These are phyloP conservation scores for Geoglossum cookeanum DNA, from an alignment of 2,329 filamentous ascomycete genomes.

Conservation along the genomic window DNA sequence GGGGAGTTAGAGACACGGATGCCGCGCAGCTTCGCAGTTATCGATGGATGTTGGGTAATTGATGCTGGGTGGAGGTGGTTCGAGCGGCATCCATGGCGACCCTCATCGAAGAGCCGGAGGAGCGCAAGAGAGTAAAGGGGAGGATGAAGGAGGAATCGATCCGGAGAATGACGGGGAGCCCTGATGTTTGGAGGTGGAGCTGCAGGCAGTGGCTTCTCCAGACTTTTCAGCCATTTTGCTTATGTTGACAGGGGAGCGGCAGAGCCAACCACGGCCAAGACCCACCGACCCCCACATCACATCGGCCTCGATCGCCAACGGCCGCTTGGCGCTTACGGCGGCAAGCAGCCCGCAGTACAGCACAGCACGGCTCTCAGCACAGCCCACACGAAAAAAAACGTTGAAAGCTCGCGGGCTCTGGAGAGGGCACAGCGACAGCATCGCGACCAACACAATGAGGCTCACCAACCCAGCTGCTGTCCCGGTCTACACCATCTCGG, in stretches of 20 bases:
- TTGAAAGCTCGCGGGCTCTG: too few relatives aligned
- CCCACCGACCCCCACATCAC: neutral
- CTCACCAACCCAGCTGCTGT: slow-evolving; percentile 65
- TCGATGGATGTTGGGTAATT: neutral
- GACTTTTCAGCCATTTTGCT: slow-evolving; percentile 1
- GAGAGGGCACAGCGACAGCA: too few relatives aligned
- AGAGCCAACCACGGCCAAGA: neutral
- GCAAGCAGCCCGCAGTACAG: neutral
- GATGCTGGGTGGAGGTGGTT: neutral
- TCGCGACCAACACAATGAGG: slow-evolving; percentile 37
- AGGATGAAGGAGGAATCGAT: neutral
- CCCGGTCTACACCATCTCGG: slow-evolving; percentile 87
- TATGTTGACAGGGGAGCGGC: neutral
- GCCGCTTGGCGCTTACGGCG: neutral
- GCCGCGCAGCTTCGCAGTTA: neutral
- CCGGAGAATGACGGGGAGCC: neutral
- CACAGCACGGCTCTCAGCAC: too few relatives aligned
- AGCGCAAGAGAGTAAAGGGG: neutral
- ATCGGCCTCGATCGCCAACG: neutral
- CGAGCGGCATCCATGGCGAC: slow-evolving; percentile 1
- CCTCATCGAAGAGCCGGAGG: neutral
- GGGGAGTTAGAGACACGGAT: neutral
- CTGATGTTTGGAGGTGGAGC: neutral
- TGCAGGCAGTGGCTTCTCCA: neutral
- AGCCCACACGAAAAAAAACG: too few relatives aligned